These are phyloP conservation scores for Spathaspora sp. DNA, from an alignment of 805 yeast genomes.

Conservation along the genomic window DNA sequence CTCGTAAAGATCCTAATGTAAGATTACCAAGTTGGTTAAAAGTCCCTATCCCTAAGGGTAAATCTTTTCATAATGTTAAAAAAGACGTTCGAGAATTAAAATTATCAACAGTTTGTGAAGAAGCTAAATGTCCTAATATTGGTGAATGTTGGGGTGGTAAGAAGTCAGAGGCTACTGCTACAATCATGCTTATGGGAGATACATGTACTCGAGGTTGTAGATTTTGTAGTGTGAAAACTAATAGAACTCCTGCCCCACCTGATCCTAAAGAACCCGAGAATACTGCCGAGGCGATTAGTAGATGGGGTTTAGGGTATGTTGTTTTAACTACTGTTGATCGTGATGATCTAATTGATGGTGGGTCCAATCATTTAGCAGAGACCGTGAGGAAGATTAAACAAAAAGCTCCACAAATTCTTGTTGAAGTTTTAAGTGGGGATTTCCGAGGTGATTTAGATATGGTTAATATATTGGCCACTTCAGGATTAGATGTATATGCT, in stretches of 20 bases:
- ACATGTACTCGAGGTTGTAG: slow-evolving; percentile 99
- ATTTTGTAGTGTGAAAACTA: slow-evolving; percentile 94
- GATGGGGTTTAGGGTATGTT: slow-evolving; percentile 98
- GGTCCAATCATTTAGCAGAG: slow-evolving; percentile 83
- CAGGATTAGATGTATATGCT: slow-evolving; percentile 94
- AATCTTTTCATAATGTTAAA: slow-evolving; percentile 73
- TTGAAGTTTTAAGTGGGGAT: slow-evolving; percentile 93
- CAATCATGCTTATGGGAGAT: slow-evolving; percentile 97
- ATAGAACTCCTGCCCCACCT: slow-evolving; percentile 78
- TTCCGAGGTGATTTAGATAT: slow-evolving; percentile 84
- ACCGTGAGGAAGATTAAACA: slow-evolving; percentile 81
- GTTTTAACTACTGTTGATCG: slow-evolving; percentile 97
- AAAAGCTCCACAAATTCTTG: slow-evolving; percentile 87
- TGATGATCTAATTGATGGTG: slow-evolving; percentile 92
- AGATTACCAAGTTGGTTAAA: slow-evolving; percentile 91
- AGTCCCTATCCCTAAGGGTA: slow-evolving; percentile 96
- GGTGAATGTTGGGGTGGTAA: slow-evolving; percentile 99
- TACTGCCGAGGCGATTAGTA: slow-evolving; percentile 93
- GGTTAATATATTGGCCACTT: slow-evolving; percentile 74
- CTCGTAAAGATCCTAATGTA: slow-evolving; percentile 62
- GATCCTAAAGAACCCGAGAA: slow-evolving; percentile 97
- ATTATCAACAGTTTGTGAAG: slow-evolving; percentile 95
- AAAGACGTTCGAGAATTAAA: slow-evolving; percentile 85
- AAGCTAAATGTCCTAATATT: slow-evolving; percentile 98
- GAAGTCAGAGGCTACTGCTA: slow-evolving; percentile 91